Base-by-base conservation (phyloP, 1,284 basidiomycete species). In the Boletus semigastroideus region DNA sequence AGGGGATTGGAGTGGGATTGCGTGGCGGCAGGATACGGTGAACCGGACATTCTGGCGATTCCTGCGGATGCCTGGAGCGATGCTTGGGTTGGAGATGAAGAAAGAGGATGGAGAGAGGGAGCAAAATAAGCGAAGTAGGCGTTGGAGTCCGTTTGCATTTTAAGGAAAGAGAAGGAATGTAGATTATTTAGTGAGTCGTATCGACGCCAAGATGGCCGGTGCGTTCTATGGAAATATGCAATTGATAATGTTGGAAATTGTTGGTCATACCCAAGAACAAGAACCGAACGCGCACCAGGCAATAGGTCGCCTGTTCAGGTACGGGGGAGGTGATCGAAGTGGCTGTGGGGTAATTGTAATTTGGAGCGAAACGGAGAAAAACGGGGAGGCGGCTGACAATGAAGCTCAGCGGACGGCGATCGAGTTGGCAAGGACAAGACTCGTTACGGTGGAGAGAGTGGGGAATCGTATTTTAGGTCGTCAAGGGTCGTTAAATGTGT, bases 171-270 rank as follows among this genome's bases (percentile, higher is more conserved):
- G 43, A 33, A 40, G 2, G 25, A 51, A 51, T 33, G 49, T 47
- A 46, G 60, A 63, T 45, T 56, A 56, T 49, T 51, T 28, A 48
- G 58, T 46, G 55, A 30, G 52, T 62, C 51, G 64, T 54, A 63
- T 55, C 55, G 54, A 48, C 46, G 63, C 51, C 60, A 61, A 63
- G 59, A 56, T 52, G 64, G 56, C 63, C 52, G 63, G 65, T 63
- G 61, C 64, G 66, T 60, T 66, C 66, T 66, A 69, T 59, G 25
- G 61, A 62, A 66, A 66, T 66, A 66, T 66, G 67, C 53, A 70
- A 70, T 69, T 68, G 61, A 61, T 49, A 46, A 52, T 53, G 65
- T 67, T 66, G 66, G 68, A 66, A 66, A 66, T 66, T 44, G 53
- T 54, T 54, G 65, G 65, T 66, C 67, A 69, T 68, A 66, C 59